Evolutionary conservation across 495 filamentous ascomycete genomes (phyloP).

Genomic region (Aspergillus avenaceus): DNA sequence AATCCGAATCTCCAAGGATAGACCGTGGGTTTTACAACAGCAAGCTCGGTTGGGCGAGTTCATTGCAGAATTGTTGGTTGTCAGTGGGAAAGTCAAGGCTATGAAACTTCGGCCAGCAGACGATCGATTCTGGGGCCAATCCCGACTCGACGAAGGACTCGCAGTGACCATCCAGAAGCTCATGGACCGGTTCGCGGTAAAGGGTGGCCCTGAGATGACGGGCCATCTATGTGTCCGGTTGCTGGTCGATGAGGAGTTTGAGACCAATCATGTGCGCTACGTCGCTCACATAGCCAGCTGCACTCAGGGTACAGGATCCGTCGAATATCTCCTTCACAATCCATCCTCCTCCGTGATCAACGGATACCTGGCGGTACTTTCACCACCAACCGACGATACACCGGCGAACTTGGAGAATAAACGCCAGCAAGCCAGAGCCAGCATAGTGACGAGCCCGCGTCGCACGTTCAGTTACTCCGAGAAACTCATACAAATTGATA

Average conservation of each 20-base stretch:
- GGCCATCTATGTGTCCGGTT: slow-evolving; percentile 70
- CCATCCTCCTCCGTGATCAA: slow-evolving; percentile 16
- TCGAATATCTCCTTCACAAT: slow-evolving; percentile 23
- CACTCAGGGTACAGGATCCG: slow-evolving; percentile 27
- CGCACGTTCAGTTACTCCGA: slow-evolving; percentile 9
- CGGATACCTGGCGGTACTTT: slow-evolving; percentile 36
- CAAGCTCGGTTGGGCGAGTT: slow-evolving; percentile 61
- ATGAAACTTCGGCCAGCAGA: slow-evolving; percentile 57
- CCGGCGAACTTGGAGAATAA: background rate
- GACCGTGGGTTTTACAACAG: slow-evolving; percentile 67
- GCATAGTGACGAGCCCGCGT: background rate
- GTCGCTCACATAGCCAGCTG: slow-evolving; percentile 37
- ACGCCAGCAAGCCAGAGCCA: background rate
- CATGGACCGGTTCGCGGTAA: slow-evolving; percentile 51
- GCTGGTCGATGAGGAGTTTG: slow-evolving; percentile 50
- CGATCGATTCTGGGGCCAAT: slow-evolving; percentile 46
- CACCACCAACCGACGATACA: slow-evolving; percentile 4
- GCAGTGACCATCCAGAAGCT: slow-evolving; percentile 57
- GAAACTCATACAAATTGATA: slow-evolving; percentile 1
- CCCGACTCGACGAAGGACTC: slow-evolving; percentile 48
- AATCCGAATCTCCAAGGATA: slow-evolving; percentile 50
- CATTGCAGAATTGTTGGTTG: slow-evolving; percentile 63
- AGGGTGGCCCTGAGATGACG: slow-evolving; percentile 48
- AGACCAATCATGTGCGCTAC: slow-evolving; percentile 33
- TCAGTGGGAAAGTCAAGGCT: slow-evolving; percentile 54